Evolutionary conservation across 2,329 filamentous ascomycete species (phyloP).

Genomic region (Neocucurbitaria cava): DNA sequence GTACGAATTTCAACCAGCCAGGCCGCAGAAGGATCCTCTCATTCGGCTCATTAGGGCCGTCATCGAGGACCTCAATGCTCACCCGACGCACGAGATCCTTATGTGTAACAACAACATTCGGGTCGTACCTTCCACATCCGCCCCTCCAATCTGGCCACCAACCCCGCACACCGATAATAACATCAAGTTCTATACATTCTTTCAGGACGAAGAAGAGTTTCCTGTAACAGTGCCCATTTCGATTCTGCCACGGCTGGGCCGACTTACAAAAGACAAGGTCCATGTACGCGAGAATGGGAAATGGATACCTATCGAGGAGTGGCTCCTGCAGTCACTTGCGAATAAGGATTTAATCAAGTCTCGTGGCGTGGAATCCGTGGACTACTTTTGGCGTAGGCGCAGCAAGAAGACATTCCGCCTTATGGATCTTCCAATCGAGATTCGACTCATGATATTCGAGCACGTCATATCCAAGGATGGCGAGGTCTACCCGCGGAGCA

Average conservation of each 20-base stretch:
- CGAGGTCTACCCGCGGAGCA: background rate
- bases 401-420: slow-evolving; percentile 2
- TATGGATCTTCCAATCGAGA: slow-evolving; percentile 3
- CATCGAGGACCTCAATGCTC: background rate
- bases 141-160: slow-evolving; percentile 1
- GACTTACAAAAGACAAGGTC: background rate
- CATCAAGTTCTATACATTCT: slow-evolving; percentile 6
- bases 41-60: background rate
- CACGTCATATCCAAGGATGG: background rate
- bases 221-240: background rate
- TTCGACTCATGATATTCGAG: slow-evolving; percentile 6
- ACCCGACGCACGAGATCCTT: background rate
- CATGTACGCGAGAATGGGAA: background rate
- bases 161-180: background rate
- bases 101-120: slow-evolving; percentile 3
- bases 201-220: background rate
- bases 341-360: background rate
- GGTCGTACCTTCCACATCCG: background rate
- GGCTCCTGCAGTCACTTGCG: background rate
- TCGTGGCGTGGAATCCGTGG: background rate
- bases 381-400: background rate
- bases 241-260: background rate
- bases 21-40: background rate
- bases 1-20: background rate
- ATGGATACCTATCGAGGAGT: background rate